Base-by-base conservation (phyloP, 306 rosid genomes). In the Hippophae rhamnoides region DNA sequence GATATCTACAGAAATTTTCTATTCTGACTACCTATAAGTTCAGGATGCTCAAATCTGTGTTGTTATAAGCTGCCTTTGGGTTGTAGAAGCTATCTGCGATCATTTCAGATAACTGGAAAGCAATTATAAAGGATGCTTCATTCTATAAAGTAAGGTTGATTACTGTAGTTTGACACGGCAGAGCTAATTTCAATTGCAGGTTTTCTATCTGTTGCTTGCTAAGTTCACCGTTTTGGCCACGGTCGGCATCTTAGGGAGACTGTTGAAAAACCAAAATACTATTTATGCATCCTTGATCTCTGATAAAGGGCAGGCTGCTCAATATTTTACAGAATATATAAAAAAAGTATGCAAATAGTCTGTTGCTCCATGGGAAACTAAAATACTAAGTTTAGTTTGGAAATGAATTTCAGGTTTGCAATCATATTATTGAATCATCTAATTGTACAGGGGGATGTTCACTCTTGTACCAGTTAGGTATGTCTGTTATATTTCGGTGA, bases 281-380 rank as follows among this genome's bases (percentile, higher is more conserved):
- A 60, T 47, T 72, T 47, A 55, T 41, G 59, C 38, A 7, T 44
- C 45, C 54, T 67, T n/a, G 57, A 43, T 69, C 65, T 62, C 8
- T 49, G 23, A 61, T 40, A 57, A 63, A 64, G 25, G 69, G 62
- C 43, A 67, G 57, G 53, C 56, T 71, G 43, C 55, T 63, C 69
- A 63, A 58, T 74, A 54, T 72, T 58, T 57, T 61, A 60, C 57
- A 58, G 54, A 56, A 25, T 43, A 55, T 38, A 52, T 41, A 43
- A 64, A 62, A 41, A 42, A 62, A 25, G 47, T 23, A 27, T 31
- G 25, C 50, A 47, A 58, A 6, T 49, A n/a, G 26, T 68, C 42
- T 69, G 54, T 47, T 53, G 59, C 25, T 31, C 57, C 61, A 57
- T 43, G 47, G 41, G 65, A 50, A 46, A 65, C 14, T 50, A 27